phyloP scores from a whole-genome alignment of 2,329 filamentous ascomycete species.

The Gyromitra esculenta region DNA sequence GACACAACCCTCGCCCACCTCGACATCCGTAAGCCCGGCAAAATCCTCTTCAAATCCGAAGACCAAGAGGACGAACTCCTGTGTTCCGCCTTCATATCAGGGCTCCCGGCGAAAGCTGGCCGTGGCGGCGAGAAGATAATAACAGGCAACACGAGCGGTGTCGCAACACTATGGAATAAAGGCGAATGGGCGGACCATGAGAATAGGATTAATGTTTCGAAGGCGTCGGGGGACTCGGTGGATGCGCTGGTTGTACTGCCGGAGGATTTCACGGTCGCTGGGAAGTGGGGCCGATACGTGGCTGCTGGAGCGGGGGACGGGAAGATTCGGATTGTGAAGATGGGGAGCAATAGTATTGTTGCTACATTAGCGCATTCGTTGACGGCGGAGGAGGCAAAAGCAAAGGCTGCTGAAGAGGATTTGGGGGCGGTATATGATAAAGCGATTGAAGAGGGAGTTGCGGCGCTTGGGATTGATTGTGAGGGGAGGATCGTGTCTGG shows the following conservation, averaged over 20 bases:
- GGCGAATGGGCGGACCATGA: conserved; percentile 89
- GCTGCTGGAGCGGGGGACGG: conserved; percentile 59
- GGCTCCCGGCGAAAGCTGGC: conserved; percentile 74
- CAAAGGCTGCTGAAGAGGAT: conserved; percentile 69
- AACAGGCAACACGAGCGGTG: conserved; percentile 64
- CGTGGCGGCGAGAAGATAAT: conserved; percentile 72
- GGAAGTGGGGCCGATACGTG: conserved; percentile 52
- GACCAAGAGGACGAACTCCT: conserved; percentile 94
- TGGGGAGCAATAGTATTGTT: conserved; percentile 57
- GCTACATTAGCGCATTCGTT: conserved; percentile 54
- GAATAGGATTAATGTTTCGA: conserved; percentile 64
- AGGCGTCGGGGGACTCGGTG: conserved; percentile 54
- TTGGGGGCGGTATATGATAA: conserved; percentile 41
- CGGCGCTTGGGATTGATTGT: conserved; percentile 83
- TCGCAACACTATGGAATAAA: conserved; percentile 92
- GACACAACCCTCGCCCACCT: conserved; percentile 90
- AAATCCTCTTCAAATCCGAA: conserved; percentile 84
- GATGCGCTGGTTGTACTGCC: conserved; percentile 55
- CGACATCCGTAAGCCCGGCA: conserved; percentile 77
- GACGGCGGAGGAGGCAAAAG: conserved; percentile 46
- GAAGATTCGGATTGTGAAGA: conserved; percentile 70
- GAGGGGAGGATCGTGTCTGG: conserved; percentile 87
- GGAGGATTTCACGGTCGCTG: conserved; percentile 48
- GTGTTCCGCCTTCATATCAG: conserved; percentile 80
- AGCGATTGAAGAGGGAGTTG: conserved; percentile 75